A percentile compares a stretch with the other conserved stretches of the same genome.
phyloP scores from a whole-genome alignment of 495 filamentous ascomycete species.

The Penicillium canescens region DNA sequence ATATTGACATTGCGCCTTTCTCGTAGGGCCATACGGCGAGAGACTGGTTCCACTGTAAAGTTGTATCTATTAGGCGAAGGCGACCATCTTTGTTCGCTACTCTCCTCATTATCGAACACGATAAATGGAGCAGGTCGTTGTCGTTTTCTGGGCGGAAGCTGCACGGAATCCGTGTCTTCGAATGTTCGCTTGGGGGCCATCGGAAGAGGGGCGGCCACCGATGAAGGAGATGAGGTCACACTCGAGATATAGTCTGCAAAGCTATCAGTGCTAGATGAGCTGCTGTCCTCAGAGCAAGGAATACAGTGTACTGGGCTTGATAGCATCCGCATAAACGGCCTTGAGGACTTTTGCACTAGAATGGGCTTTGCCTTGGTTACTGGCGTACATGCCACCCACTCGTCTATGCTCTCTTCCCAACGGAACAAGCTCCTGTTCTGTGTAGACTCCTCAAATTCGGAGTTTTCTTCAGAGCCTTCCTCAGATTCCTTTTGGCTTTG shows the following conservation, averaged over 20 bases:
- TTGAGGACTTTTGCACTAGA: conserved; percentile 1
- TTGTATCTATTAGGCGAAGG: neutral
- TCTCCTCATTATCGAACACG: conserved; percentile 7
- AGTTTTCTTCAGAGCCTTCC: conserved; percentile 16
- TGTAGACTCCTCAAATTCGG: conserved; percentile 3
- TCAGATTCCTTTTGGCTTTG: conserved; percentile 10
- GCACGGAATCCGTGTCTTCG: conserved; percentile 11
- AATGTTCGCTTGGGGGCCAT: conserved; percentile 22
- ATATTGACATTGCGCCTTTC: conserved; percentile 16
- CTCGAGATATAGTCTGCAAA: conserved; percentile 25
- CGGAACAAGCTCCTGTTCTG: conserved; percentile 37
- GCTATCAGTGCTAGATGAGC: conserved; percentile 17
- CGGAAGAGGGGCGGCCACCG: conserved; percentile 26
- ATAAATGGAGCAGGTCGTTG: conserved; percentile 18
- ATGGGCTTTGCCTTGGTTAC: conserved; percentile 21
- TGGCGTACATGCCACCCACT: conserved; percentile 54
- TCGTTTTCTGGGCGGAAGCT: conserved; percentile 28
- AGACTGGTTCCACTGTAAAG: conserved; percentile 11
- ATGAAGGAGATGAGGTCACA: conserved; percentile 29
- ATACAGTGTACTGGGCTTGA: conserved; percentile 11
- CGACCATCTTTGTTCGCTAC: neutral
- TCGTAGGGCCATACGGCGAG: conserved; percentile 16
- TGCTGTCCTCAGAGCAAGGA: conserved; percentile 27
- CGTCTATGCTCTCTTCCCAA: conserved; percentile 58
- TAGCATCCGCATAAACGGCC: conserved; percentile 6